A percentile compares a stretch with the other conserved stretches of the same genome.
phyloP scores from a whole-genome alignment of 305 asterid species.

The Coffea humblotiana region DNA sequence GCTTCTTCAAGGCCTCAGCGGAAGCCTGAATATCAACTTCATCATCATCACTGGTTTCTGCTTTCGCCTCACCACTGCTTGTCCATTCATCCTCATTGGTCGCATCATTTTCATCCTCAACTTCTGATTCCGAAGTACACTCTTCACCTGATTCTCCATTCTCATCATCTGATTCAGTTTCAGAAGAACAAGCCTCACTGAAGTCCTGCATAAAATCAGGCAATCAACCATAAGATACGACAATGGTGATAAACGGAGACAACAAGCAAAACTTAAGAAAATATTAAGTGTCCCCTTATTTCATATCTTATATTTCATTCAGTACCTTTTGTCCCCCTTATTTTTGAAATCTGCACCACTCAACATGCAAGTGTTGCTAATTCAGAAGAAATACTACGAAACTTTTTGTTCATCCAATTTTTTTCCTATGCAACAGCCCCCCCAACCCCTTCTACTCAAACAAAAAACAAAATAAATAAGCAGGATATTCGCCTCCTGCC shows the following conservation, averaged over 20 bases:
- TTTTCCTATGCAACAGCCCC: neutral
- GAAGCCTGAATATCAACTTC: conserved; percentile 65
- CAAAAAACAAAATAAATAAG: no score
- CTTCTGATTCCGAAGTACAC: conserved; percentile 72
- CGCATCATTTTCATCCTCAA: conserved; percentile 70
- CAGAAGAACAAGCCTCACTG: conserved; percentile 67
- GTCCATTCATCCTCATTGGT: conserved; percentile 81
- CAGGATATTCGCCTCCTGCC: neutral
- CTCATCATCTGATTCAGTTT: conserved; percentile 77
- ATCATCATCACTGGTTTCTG: conserved; percentile 81
- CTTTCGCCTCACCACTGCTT: conserved; percentile 66
- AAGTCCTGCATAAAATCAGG: conserved; percentile 53
- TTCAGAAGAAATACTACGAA: no score
- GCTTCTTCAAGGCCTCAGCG: conserved; percentile 73
- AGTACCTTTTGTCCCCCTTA: neutral
- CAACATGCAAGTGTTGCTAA: no score
- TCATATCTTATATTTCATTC: neutral
- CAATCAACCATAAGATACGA: conserved; percentile 5
- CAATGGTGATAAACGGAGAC: neutral
- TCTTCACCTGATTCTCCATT: conserved; percentile 55
- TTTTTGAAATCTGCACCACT: neutral
- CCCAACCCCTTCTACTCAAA: neutral
- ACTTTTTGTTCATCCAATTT: neutral
- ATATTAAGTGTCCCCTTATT: no score
- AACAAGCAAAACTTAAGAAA: neutral